Evolutionary conservation across 768 basidiomycete species (phyloP).

Genomic region (Macrolepiota albuminosa): DNA sequence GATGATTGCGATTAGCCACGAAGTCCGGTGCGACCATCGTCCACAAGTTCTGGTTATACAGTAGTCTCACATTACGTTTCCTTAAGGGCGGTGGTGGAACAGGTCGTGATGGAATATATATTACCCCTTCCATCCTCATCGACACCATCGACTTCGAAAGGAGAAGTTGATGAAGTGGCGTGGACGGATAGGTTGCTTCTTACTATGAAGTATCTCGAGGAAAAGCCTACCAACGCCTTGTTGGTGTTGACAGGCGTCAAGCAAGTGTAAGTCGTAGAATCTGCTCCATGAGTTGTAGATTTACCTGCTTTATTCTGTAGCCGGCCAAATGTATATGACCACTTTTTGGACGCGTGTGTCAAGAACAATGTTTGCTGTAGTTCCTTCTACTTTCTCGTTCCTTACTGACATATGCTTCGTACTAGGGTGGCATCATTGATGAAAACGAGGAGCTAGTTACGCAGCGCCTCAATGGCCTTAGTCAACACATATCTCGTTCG

Average conservation of each 20-base stretch:
- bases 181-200: constrained; percentile 85
- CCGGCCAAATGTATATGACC: constrained; percentile 66
- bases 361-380: constrained; percentile 72
- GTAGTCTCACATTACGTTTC: background rate
- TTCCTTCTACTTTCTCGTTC: background rate
- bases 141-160: constrained; percentile 39
- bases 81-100: constrained; percentile 55
- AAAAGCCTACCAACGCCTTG: constrained; percentile 51
- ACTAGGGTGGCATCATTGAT: constrained; percentile 87
- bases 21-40: constrained; percentile 47
- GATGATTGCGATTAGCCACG: constrained; percentile 43
- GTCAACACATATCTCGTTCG: constrained; percentile 61
- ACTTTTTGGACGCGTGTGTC: constrained; percentile 69
- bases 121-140: constrained; percentile 67
- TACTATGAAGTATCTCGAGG: constrained; percentile 66
- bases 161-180: constrained; percentile 67
- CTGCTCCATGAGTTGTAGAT: background rate
- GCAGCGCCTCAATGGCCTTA: constrained; percentile 47
- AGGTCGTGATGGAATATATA: constrained; percentile 67
- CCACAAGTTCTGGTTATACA: background rate
- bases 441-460: constrained; percentile 65
- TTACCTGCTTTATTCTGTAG: constrained; percentile 24
- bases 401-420: background rate
- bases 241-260: constrained; percentile 62
- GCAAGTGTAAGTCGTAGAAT: constrained; percentile 41